Evolutionary conservation across 345 rosid species (phyloP), one percentile per base, ranked within the genome.

Genomic region (Euphorbia pulcherrima): DNA sequence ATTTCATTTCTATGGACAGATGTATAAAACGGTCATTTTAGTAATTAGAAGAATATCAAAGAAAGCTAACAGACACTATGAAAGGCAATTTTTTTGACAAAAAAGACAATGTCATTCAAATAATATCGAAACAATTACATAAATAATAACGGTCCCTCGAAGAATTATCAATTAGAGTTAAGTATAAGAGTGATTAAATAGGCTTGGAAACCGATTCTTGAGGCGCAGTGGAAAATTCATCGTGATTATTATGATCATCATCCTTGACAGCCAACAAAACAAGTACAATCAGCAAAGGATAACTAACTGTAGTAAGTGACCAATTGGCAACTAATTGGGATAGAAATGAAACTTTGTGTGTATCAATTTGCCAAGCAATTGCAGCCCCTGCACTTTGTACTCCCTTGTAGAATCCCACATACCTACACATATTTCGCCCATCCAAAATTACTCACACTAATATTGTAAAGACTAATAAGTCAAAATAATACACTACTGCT

Each of bases 331-430:
- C 68, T 68, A 90, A 79, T 73, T 89, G 90, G 0, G 82, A 57
- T 33, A 88, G 77, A 64, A 83, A 72, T 13, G 96, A 70, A 30
- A 87, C 90, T 54, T 89, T 84, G 72, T 64, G 87, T 2, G 85
- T 68, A 65, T 93, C 98, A 6, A 93, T 75, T 79, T 93, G 98
- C 98, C 98, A 93, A 21, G 98, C 98, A 10, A 90, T 84, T 2
- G 96, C 98, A 17, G 88, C 97, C 46, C 98, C 97, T 29, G 97
- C 98, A 46, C 97, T 93, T 48, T 93, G 98, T 69, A 93, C 88
- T 55, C 98, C 96, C 72, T 93, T 93, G 67, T 90, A 90, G 69
- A 90, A 93, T 21, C 98, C 98, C 54, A 84, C 88, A 39, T 90
- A 90, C 60, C 98, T 87, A 82, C 75, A 70, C 24, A 0, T n/a